These are phyloP conservation scores for Rhodomyrtus tomentosa DNA, from an alignment of 345 rosid species.

Conservation along the genomic window DNA sequence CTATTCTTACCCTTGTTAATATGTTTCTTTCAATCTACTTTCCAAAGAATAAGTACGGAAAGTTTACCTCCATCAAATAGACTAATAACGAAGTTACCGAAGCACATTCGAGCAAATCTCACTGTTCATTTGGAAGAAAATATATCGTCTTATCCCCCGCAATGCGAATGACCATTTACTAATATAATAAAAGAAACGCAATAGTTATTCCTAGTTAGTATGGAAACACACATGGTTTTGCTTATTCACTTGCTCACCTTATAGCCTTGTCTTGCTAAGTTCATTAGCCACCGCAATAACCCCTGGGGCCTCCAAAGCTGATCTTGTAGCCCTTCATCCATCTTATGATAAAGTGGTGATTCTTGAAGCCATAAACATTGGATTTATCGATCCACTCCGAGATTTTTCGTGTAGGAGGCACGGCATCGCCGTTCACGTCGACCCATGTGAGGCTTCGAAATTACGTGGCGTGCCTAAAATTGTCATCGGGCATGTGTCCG, in stretches of 20 bases:
- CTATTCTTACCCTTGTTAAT: too few species aligned
- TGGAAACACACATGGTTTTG: not conserved
- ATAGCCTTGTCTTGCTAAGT: not conserved
- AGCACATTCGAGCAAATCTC: not conserved
- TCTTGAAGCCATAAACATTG: not conserved
- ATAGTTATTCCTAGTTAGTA: not conserved
- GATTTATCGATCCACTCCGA: not conserved
- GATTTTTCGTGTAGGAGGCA: not conserved
- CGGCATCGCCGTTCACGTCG: not conserved
- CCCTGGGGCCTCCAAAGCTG: not conserved
- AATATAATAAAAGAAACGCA: not conserved
- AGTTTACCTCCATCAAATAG: not conserved
- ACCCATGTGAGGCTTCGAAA: not conserved
- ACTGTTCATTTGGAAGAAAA: not conserved
- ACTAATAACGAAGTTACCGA: not conserved
- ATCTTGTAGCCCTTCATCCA: not conserved
- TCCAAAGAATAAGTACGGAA: not conserved
- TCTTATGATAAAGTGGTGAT: not conserved
- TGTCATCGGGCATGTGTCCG: not conserved
- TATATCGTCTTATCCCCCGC: fast-evolving
- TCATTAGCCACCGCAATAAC: not conserved
- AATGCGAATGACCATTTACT: fast-evolving
- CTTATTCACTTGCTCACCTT: not conserved
- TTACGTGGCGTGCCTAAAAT: not conserved
- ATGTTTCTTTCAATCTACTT: not conserved